A percentile compares a stretch with the other conserved stretches of the same genome.
Evolutionary conservation across 2,329 filamentous ascomycete species (phyloP).

Genomic region (Aspergillus ruber): DNA sequence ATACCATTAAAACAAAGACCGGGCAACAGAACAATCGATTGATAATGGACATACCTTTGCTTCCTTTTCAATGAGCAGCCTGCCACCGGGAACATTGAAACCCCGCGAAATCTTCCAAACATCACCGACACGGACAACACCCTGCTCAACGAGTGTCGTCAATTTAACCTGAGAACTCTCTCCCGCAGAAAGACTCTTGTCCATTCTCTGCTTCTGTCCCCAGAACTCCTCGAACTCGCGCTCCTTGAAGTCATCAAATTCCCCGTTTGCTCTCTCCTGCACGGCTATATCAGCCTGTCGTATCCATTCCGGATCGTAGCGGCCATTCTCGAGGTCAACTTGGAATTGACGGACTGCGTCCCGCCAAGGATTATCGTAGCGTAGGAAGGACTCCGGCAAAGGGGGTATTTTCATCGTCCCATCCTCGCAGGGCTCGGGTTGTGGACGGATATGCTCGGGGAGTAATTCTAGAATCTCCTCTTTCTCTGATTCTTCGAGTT

Average conservation of each 20-base stretch:
- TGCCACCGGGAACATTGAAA: conserved; percentile 10
- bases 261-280: conserved; percentile 45
- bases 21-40: not conserved
- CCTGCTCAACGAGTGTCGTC: conserved; percentile 28
- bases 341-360: conserved; percentile 51
- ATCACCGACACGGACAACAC: conserved; percentile 33
- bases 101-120: conserved; percentile 34
- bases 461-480: conserved; percentile 34
- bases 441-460: conserved; percentile 37
- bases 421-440: conserved; percentile 23
- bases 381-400: conserved; percentile 35
- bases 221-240: conserved; percentile 51
- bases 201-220: conserved; percentile 48
- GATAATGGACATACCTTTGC: conserved; percentile 26
- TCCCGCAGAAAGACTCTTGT: conserved; percentile 29
- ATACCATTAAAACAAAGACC: not conserved
- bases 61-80: conserved; percentile 37
- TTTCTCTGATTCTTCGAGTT: conserved; percentile 37
- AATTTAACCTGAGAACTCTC: conserved; percentile 38
- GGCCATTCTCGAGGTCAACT: conserved; percentile 49
- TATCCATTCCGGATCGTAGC: conserved; percentile 53
- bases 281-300: conserved; percentile 49
- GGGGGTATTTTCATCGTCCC: conserved; percentile 29
- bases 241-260: conserved; percentile 53
- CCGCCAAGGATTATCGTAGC: conserved; percentile 45